Evolutionary conservation across 768 basidiomycete species (phyloP).

Genomic region (Lyophyllum atratum): DNA sequence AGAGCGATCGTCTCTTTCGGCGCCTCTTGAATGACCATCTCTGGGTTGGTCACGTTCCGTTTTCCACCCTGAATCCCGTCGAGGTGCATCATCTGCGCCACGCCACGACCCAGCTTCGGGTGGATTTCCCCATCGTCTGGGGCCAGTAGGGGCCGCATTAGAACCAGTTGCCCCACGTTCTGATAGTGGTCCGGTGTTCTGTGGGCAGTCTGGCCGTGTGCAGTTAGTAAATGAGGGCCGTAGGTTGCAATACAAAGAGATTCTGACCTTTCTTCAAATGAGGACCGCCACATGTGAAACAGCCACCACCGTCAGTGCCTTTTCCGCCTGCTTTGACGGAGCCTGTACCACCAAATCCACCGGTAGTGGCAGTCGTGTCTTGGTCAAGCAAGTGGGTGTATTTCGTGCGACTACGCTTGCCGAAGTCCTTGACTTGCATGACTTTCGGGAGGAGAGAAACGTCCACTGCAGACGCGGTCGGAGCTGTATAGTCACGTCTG

Average conservation of each 20-base stretch:
- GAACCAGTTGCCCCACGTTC: constrained; percentile 33
- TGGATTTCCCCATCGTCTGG: constrained; percentile 33
- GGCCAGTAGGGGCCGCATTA: constrained; percentile 32
- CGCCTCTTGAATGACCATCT: constrained; percentile 14
- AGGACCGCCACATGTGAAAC: constrained; percentile 92
- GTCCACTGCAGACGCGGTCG: constrained; percentile 87
- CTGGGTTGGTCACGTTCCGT: constrained; percentile 23
- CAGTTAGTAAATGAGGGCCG: not conserved
- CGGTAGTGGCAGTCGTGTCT: constrained; percentile 73
- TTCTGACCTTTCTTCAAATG: constrained; percentile 85
- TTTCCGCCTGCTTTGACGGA: constrained; percentile 58
- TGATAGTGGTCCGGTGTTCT: constrained; percentile 43
- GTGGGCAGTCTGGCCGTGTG: constrained; percentile 45
- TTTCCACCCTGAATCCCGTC: constrained; percentile 27
- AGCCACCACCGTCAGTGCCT: constrained; percentile 63
- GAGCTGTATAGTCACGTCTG: constrained; percentile 84
- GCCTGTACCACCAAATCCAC: constrained; percentile 66
- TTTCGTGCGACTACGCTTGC: constrained; percentile 89
- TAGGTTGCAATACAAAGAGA: not conserved
- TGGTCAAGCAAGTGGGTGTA: constrained; percentile 96
- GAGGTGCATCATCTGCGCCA: constrained; percentile 19
- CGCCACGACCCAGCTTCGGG: constrained; percentile 38
- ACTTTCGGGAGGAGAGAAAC: constrained; percentile 88
- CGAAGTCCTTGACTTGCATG: constrained; percentile 97
- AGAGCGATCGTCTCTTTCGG: constrained; percentile 20